These are phyloP conservation scores for Pseudozyma flocculosa DNA, from an alignment of 1,284 basidiomycete species.

Conservation along the genomic window DNA sequence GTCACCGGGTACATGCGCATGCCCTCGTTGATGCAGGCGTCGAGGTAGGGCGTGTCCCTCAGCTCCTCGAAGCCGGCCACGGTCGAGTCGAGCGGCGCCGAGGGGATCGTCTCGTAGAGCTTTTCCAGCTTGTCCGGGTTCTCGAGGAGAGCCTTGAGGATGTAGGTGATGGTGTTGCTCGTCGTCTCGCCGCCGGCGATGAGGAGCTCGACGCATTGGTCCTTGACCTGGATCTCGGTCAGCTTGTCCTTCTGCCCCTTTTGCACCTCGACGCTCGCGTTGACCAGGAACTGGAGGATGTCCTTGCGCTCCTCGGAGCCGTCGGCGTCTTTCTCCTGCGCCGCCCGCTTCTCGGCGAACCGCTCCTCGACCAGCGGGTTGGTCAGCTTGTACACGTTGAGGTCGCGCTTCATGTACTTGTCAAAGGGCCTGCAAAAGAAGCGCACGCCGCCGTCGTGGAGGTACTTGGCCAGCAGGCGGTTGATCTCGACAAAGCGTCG, in stretches of 20 bases:
- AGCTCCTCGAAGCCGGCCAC: conserved; percentile 3
- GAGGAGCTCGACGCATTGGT: conserved; percentile 12
- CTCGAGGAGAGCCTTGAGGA: conserved; percentile 8
- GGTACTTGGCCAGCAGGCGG: conserved; percentile 8
- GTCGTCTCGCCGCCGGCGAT: conserved; percentile 10
- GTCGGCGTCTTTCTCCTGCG: not conserved
- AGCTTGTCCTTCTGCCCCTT: conserved; percentile 8
- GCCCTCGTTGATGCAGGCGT: conserved; percentile 10
- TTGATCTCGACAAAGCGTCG: conserved; percentile 10
- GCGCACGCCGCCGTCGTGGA: conserved; percentile 8
- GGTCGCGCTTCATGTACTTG: conserved; percentile 14
- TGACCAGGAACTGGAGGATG: conserved; percentile 10
- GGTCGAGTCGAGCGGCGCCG: conserved; percentile 1
- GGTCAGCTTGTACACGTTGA: conserved; percentile 12
- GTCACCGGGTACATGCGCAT: conserved; percentile 12
- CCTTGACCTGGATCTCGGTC: conserved; percentile 4
- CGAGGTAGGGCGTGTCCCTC: conserved; percentile 6
- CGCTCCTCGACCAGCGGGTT: conserved; percentile 7
- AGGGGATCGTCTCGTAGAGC: conserved; percentile 7
- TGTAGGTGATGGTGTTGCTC: conserved; percentile 9
- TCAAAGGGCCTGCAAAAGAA: conserved; percentile 10
- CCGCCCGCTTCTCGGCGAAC: conserved; percentile 1
- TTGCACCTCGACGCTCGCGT: conserved; percentile 5
- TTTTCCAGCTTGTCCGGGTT: conserved; percentile 5
- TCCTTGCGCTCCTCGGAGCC: conserved; percentile 6